These are phyloP conservation scores for Poa annua DNA, from an alignment of 176 grass and related monocot species.

Conservation along the genomic window DNA sequence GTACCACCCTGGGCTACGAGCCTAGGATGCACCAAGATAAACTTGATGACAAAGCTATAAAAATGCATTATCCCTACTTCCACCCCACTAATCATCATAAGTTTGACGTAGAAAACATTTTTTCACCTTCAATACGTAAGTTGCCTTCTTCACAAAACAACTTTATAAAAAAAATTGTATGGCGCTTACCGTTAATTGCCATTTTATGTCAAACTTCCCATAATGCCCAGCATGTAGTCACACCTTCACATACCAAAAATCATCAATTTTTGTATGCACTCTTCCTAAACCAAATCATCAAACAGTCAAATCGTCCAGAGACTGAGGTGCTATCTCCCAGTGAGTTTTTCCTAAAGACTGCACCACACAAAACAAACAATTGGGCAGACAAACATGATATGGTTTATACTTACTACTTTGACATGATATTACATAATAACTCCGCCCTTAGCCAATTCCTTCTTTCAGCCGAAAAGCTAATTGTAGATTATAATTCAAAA, in stretches of 20 bases:
- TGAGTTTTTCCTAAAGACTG: not conserved
- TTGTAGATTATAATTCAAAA: not conserved
- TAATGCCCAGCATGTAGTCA: not conserved
- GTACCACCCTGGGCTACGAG: not conserved
- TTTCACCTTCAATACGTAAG: not conserved
- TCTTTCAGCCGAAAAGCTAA: not conserved
- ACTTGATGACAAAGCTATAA: not conserved
- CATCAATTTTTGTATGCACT: slow-evolving; percentile 12
- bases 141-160: not conserved
- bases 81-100: not conserved
- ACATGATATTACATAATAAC: not conserved
- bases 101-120: not conserved
- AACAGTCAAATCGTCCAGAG: slow-evolving; percentile 15
- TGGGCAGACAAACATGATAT: not conserved
- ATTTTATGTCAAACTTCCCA: not conserved
- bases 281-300: not conserved
- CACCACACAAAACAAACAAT: slow-evolving; percentile 2
- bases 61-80: not conserved
- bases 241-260: not conserved
- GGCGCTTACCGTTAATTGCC: not conserved
- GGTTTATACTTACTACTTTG: not conserved
- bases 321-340: not conserved
- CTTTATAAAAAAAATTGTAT: not conserved
- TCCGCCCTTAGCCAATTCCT: not conserved
- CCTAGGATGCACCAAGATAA: not conserved